Conservation (phyloP, 371 early-diverging fungal species). For the Mucor lusitanicus region DNA sequence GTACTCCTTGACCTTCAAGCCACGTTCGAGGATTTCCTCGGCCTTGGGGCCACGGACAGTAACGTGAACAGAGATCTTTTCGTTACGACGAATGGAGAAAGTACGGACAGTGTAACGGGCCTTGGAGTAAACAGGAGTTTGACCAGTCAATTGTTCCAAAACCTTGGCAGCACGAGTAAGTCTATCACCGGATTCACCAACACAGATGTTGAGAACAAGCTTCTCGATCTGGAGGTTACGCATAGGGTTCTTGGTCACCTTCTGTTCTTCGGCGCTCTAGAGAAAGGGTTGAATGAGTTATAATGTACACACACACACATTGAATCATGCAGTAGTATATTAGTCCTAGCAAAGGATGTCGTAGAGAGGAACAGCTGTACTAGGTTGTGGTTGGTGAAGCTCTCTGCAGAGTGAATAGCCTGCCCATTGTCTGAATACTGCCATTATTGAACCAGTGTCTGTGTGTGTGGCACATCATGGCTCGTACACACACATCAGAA, state of each 20-base stretch:
- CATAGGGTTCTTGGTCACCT: conserved; percentile 87
- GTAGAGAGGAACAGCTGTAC: background rate
- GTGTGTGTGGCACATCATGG: background rate
- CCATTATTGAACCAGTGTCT: background rate
- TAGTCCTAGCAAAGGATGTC: background rate
- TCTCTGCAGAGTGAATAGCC: background rate
- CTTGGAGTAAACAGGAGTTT: conserved; percentile 99
- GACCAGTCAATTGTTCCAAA: conserved; percentile 99
- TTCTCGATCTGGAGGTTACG: conserved; percentile 98
- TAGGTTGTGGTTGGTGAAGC: background rate
- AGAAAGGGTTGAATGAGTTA: background rate
- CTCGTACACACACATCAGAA: background rate
- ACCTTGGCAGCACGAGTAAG: conserved; percentile 99
- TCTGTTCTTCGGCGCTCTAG: conserved; percentile 69
- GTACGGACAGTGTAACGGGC: conserved; percentile 99
- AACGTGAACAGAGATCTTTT: conserved; percentile 99
- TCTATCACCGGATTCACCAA: conserved; percentile 99
- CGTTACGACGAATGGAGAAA: conserved; percentile 99
- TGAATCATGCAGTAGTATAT: background rate
- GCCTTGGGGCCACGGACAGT: conserved; percentile 94
- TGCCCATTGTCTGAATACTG: background rate
- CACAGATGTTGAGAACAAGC: conserved; percentile 99
- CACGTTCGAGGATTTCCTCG: conserved; percentile 97
- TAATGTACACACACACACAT: background rate
- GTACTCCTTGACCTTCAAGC: conserved; percentile 99